These are phyloP conservation scores for Xerocomus minutiporus DNA, from an alignment of 1,284 basidiomycete genomes.

Conservation along the genomic window DNA sequence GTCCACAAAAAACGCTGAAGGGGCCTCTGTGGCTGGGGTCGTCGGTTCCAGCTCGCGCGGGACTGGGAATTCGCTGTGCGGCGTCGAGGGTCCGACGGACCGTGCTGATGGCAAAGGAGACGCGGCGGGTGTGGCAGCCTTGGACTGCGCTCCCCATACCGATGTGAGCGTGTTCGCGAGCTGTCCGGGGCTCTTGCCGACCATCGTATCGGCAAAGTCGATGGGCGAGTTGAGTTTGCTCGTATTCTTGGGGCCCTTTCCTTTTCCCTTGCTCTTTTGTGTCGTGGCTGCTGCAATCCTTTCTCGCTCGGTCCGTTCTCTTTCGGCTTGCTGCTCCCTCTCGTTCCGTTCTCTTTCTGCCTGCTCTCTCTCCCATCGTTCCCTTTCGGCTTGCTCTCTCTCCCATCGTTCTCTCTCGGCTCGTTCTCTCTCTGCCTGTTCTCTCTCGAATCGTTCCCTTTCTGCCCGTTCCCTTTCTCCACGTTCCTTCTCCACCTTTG, in stretches of 20 bases:
- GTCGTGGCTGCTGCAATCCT: conserved; percentile 3
- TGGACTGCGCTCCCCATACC: conserved; percentile 32
- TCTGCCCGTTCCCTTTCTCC: neutral
- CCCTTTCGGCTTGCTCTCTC: conserved; percentile 6
- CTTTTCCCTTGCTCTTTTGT: conserved; percentile 14
- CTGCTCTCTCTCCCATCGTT: neutral
- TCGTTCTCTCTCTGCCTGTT: neutral
- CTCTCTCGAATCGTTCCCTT: neutral
- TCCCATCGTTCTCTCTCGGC: conserved; percentile 2
- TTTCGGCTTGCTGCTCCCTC: neutral
- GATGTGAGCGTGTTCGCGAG: conserved; percentile 22
- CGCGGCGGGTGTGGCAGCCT: conserved; percentile 25
- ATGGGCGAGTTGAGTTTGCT: conserved; percentile 26
- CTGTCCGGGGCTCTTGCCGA: conserved; percentile 28
- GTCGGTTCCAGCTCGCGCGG: conserved; percentile 8
- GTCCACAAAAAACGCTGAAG: neutral
- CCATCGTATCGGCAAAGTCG: conserved; percentile 27
- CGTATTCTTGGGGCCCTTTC: conserved; percentile 18
- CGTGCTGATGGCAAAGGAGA: conserved; percentile 21
- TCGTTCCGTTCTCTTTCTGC: neutral
- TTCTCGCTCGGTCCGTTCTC: conserved; percentile 13
- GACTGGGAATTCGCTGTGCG: conserved; percentile 13
- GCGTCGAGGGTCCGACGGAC: conserved; percentile 25
- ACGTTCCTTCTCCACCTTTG: neutral
- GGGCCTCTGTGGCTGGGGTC: neutral